phyloP scores from a whole-genome alignment of 208 protist genomes.

The Herpetomonas samuelpessoai region DNA sequence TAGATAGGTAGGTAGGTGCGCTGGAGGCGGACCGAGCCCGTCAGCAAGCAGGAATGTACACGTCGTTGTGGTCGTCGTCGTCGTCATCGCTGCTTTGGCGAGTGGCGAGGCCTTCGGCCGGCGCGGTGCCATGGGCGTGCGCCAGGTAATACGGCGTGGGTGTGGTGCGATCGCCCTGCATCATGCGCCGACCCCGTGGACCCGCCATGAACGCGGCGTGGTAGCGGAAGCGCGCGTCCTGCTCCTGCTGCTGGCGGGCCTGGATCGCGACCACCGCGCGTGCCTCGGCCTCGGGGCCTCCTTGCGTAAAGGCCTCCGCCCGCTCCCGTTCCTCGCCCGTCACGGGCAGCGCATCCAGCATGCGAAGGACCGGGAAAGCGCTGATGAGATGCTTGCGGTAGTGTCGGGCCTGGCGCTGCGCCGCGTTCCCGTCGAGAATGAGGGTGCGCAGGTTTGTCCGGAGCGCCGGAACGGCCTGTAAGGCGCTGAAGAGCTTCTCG shows the following conservation, averaged over 20 bases:
- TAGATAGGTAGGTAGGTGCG: too few relatives aligned
- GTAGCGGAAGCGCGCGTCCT: conserved; percentile 37
- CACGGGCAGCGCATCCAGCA: conserved; percentile 74
- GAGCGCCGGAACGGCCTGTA: conserved; percentile 12
- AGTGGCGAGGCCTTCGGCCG: too few relatives aligned
- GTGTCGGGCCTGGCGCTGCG: conserved; percentile 34
- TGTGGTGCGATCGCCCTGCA: conserved; percentile 4
- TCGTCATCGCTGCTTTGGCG: too few relatives aligned
- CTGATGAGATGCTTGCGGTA: conserved; percentile 86
- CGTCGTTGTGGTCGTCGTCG: conserved; percentile 15
- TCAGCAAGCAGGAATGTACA: conserved; percentile 33
- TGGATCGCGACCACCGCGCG: conserved; percentile 26
- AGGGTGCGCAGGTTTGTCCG: conserved; percentile 64
- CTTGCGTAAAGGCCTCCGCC: conserved; percentile 59
- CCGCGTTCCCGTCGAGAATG: conserved; percentile 77
- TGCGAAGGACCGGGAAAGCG: conserved; percentile 43
- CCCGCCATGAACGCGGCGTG: conserved; percentile 21
- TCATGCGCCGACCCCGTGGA: background rate
- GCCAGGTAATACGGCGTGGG: conserved; percentile 20
- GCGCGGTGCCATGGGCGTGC: background rate
- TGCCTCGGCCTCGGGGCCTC: conserved; percentile 44
- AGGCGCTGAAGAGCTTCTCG: conserved; percentile 25
- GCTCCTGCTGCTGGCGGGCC: conserved; percentile 16
- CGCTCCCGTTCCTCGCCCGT: conserved; percentile 62
- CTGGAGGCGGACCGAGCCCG: too few relatives aligned